Evolutionary conservation across 2,329 filamentous ascomycete genomes (phyloP), one percentile per base, ranked within the genome.

Genomic region (Coniochaeta hoffmannii): DNA sequence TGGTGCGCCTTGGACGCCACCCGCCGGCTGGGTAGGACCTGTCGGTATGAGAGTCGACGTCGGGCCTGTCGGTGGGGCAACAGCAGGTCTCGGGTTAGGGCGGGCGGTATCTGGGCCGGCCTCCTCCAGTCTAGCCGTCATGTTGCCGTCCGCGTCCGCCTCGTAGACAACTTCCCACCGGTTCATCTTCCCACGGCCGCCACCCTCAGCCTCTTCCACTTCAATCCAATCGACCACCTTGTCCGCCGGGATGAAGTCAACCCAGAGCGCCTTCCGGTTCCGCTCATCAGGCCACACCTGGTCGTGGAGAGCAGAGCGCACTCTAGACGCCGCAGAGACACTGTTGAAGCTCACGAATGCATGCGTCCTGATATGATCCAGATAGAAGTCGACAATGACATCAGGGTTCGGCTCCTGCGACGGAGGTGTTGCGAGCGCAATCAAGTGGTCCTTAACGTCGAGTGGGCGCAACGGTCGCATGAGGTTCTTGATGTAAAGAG

Each of bases 401-500:
- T 81, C 75, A 6, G 79, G 68, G 52, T 85, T 75, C 1, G 76
- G 69, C 2, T 77, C 69, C 19, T 73, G 68, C 26, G 73, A 73
- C 1, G 81, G 75, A 1, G 85, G 76, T 3, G 84, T 77, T 1
- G 90, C 89, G 38, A 97, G 79, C 7, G 80, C 73, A 44, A 81
- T 68, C 4, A 97, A 77, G 65, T 97, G 85, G 1, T 80, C 77
- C 63, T 82, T 83, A 1, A 97, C 80, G 17, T 77, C 76, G 26
- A 76, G 73, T 0, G 84, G 80, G 57, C 90, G 87, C 22, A 97
- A 76, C 10, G 94, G 92, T 50, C 93, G 86, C 83, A 95, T 92
- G 55, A 97, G 83, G 64, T 96, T 87, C 68, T 87, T 86, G 63
- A 97, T 94, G 72, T 97, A 97, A 50, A 97, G 75, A 15, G 89